Evolutionary conservation across 108 stramenopile species (phyloP).

Genomic region (Asterionellopsis glacialis): DNA sequence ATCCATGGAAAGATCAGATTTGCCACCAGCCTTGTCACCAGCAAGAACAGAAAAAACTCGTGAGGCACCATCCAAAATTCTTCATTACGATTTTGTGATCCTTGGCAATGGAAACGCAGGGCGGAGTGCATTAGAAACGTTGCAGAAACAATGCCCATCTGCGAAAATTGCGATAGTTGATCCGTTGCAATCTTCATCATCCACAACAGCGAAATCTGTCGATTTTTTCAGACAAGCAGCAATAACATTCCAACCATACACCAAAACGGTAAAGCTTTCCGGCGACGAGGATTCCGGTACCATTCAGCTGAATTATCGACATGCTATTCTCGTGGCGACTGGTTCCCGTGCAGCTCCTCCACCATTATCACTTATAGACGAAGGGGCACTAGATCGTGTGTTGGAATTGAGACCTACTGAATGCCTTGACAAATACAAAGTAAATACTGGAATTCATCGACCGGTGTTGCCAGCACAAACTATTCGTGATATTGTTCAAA

Average conservation of each 20-base stretch:
- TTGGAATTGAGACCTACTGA: conserved; percentile 61
- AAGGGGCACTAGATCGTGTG: conserved; percentile 36
- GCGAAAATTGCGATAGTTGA: conserved; percentile 54
- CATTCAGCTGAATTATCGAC: conserved; percentile 41
- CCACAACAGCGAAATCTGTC: background rate
- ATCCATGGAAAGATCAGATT: no score
- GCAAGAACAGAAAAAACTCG: no score
- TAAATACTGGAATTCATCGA: background rate
- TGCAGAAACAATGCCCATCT: conserved; percentile 33
- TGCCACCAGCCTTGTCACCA: no score
- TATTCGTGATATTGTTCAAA: conserved; percentile 26
- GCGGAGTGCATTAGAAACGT: conserved; percentile 30
- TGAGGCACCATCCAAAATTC: background rate
- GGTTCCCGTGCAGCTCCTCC: conserved; percentile 79
- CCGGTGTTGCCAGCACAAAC: conserved; percentile 32
- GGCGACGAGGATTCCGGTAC: no score
- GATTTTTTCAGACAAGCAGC: conserved; percentile 25
- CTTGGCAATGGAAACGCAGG: conserved; percentile 59
- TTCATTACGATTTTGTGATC: conserved; percentile 53
- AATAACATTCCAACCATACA: conserved; percentile 30
- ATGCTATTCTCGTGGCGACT: conserved; percentile 73
- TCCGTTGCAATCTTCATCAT: conserved; percentile 21
- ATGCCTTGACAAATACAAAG: conserved; percentile 20
- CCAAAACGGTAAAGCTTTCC: conserved; percentile 25
- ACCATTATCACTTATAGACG: conserved; percentile 54